A percentile compares a stretch with the other conserved stretches of the same genome.
These are phyloP conservation scores for Bruguiera hainesii DNA, from an alignment of 441 rosid species.

Conservation along the genomic window DNA sequence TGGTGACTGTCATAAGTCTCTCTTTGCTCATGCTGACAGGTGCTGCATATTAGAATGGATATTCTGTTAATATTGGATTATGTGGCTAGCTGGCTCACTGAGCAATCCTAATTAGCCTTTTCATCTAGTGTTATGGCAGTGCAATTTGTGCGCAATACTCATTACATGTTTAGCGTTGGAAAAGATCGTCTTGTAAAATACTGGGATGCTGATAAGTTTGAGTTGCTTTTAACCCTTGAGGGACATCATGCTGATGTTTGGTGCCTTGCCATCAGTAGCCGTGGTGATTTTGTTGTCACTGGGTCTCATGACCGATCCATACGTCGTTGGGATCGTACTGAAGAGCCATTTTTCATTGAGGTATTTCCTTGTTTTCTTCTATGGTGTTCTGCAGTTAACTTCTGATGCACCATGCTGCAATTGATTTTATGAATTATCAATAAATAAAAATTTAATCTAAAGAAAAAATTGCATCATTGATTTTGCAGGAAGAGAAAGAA, in stretches of 20 bases:
- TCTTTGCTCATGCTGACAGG: slow-evolving; percentile 95
- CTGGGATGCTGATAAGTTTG: slow-evolving; percentile 99
- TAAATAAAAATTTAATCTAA: background rate
- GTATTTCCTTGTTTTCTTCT: slow-evolving; percentile 30
- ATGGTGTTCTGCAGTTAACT: background rate
- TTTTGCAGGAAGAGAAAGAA: slow-evolving; percentile 92
- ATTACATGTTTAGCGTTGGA: slow-evolving; percentile 89
- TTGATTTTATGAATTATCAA: background rate
- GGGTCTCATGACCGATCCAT: slow-evolving; percentile 96
- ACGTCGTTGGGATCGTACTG: slow-evolving; percentile 97
- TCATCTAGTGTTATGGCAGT: slow-evolving; percentile 85
- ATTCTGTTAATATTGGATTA: slow-evolving; percentile 7
- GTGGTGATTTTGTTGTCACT: slow-evolving; percentile 92
- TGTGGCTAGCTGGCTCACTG: background rate
- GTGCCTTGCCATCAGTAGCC: slow-evolving; percentile 83
- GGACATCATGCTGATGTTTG: slow-evolving; percentile 96
- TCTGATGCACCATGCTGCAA: slow-evolving; percentile 2
- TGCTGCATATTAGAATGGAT: slow-evolving; percentile 21
- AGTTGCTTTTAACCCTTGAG: slow-evolving; percentile 83
- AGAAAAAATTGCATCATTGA: slow-evolving; percentile 4
- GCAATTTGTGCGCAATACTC: slow-evolving; percentile 81
- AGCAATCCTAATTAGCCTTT: slow-evolving; percentile 30
- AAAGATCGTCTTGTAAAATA: slow-evolving; percentile 90
- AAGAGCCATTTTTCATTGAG: slow-evolving; percentile 95
- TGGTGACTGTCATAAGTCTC: slow-evolving; percentile 94